A percentile compares a stretch with the other conserved stretches of the same genome.
Conservation (phyloP, 805 yeast genomes). For the Candida wancherniae region DNA sequence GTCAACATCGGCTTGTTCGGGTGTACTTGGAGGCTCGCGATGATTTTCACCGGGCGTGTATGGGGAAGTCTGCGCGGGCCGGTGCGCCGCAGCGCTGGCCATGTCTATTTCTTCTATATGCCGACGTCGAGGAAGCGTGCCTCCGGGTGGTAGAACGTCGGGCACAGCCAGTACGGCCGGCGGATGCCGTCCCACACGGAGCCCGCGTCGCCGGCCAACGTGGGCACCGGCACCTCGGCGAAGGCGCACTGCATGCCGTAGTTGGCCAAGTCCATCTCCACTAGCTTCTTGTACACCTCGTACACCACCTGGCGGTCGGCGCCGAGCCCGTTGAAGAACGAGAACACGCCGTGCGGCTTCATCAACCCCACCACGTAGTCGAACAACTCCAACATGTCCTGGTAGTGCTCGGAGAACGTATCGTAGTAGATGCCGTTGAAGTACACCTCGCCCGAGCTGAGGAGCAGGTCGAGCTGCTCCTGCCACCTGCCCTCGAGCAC, state of each 20-base stretch:
- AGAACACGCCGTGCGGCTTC: slow-evolving; percentile 77
- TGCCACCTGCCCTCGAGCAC: slow-evolving; percentile 93
- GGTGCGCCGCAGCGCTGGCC: no score
- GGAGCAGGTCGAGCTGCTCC: slow-evolving; percentile 61
- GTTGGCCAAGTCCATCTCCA: slow-evolving; percentile 69
- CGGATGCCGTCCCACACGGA: slow-evolving; percentile 61
- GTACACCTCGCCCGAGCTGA: slow-evolving; percentile 59
- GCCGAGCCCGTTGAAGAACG: slow-evolving; percentile 83
- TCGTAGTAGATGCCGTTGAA: slow-evolving; percentile 93
- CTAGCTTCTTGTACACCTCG: slow-evolving; percentile 78
- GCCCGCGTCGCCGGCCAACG: slow-evolving; percentile 25
- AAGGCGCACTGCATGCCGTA: slow-evolving; percentile 72
- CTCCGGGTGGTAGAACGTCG: slow-evolving; percentile 63
- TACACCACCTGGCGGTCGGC: slow-evolving; percentile 41
- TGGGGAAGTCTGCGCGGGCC: no score
- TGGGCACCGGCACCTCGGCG: slow-evolving; percentile 45
- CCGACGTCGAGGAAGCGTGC: slow-evolving; percentile 38
- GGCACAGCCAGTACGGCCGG: slow-evolving; percentile 65
- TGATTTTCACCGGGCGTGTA: no score
- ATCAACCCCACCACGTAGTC: slow-evolving; percentile 78
- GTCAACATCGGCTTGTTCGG: no score
- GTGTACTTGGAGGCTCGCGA: no score
- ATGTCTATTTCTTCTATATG: no score
- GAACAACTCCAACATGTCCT: slow-evolving; percentile 80
- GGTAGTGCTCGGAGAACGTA: slow-evolving; percentile 88